These are phyloP conservation scores for Phellinidium pouzarii DNA, from an alignment of 1,284 basidiomycete species.

Conservation along the genomic window DNA sequence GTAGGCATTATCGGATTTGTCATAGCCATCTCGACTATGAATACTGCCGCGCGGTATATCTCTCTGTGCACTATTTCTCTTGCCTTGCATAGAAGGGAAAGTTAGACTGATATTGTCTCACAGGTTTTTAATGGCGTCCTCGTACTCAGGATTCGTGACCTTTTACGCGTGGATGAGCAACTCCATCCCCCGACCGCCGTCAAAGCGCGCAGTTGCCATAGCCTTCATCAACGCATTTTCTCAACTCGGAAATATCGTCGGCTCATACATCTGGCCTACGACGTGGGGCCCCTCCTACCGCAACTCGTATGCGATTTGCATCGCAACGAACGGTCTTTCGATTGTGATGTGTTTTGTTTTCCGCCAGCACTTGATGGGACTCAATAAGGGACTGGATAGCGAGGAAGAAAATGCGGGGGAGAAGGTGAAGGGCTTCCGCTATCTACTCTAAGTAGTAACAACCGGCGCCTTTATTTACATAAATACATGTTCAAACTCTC, in stretches of 20 bases:
- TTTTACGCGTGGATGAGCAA: slow-evolving; percentile 70
- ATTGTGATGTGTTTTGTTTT: slow-evolving; percentile 53
- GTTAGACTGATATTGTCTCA: background rate
- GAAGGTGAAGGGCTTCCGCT: slow-evolving; percentile 41
- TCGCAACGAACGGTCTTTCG: slow-evolving; percentile 37
- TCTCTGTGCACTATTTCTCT: slow-evolving; percentile 42
- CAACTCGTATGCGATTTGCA: slow-evolving; percentile 32
- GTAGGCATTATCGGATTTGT: slow-evolving; percentile 68
- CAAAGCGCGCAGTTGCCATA: slow-evolving; percentile 72
- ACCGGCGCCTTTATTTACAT: no score
- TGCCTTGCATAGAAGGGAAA: background rate
- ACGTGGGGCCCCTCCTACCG: slow-evolving; percentile 38
- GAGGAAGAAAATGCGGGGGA: slow-evolving; percentile 36
- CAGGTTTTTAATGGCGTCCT: slow-evolving; percentile 73
- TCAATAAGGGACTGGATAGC: slow-evolving; percentile 40
- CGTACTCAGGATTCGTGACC: slow-evolving; percentile 63
- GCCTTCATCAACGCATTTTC: slow-evolving; percentile 69
- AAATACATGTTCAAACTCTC: no score
- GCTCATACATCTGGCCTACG: slow-evolving; percentile 53
- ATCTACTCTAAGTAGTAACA: slow-evolving; percentile 31
- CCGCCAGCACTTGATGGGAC: slow-evolving; percentile 39
- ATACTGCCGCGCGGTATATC: slow-evolving; percentile 58
- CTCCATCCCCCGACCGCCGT: slow-evolving; percentile 57
- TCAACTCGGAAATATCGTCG: slow-evolving; percentile 68
- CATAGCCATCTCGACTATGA: slow-evolving; percentile 67